Evolutionary conservation across 2,329 filamentous ascomycete genomes (phyloP).

Genomic region (Coniella vitis): DNA sequence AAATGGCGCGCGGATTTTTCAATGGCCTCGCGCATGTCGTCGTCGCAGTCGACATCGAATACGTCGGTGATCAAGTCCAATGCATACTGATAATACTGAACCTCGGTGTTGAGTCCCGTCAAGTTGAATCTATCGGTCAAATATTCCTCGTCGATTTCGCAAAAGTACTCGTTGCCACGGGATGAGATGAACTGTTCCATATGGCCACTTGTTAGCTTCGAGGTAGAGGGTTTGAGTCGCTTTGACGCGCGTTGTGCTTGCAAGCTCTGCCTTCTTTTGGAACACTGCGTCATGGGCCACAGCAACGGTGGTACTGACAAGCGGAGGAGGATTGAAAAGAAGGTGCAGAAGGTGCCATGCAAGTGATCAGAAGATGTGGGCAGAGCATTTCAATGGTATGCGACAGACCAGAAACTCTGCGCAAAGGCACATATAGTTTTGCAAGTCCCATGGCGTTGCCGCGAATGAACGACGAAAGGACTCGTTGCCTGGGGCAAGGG

Average conservation of each 20-base stretch:
- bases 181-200: constrained; percentile 82
- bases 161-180: constrained; percentile 97
- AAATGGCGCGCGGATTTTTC: constrained; percentile 95
- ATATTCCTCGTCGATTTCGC: constrained; percentile 99
- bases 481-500: background rate
- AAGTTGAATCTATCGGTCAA: constrained; percentile 97
- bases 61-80: constrained; percentile 96
- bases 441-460: background rate
- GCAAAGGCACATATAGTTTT: too few species aligned
- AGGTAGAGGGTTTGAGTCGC: background rate
- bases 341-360: too few species aligned
- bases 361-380: too few species aligned
- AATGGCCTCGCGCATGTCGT: constrained; percentile 96
- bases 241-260: background rate
- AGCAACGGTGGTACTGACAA: too few species aligned
- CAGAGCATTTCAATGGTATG: too few species aligned
- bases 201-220: constrained; percentile 8
- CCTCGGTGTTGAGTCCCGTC: constrained; percentile 92
- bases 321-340: too few species aligned
- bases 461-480: background rate
- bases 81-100: constrained; percentile 98
- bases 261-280: constrained; percentile 3
- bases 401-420: too few species aligned
- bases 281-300: too few species aligned
- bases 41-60: constrained; percentile 97